Evolutionary conservation across 495 filamentous ascomycete species (phyloP).

Genomic region (Cetradonia linearis): DNA sequence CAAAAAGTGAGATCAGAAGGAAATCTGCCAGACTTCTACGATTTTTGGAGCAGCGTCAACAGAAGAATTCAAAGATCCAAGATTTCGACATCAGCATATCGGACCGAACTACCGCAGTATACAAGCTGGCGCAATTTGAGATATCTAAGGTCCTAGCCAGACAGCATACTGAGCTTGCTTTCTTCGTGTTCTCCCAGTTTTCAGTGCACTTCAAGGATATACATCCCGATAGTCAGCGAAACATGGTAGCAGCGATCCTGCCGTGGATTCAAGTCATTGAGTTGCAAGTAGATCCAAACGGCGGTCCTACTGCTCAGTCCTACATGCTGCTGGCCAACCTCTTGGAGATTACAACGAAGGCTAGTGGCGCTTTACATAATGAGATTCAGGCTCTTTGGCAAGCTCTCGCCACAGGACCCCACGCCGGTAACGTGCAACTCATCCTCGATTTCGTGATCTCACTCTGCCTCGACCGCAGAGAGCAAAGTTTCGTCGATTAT

Average conservation of each 20-base stretch:
- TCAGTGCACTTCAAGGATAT: slow-evolving; percentile 81
- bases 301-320: slow-evolving; percentile 76
- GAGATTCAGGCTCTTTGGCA: slow-evolving; percentile 98
- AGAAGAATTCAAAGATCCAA: slow-evolving; percentile 79
- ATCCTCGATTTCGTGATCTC: slow-evolving; percentile 93
- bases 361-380: slow-evolving; percentile 77
- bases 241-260: slow-evolving; percentile 86
- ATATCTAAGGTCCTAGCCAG: slow-evolving; percentile 84
- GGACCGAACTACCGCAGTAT: slow-evolving; percentile 95
- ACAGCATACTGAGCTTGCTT: slow-evolving; percentile 78
- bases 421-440: slow-evolving; percentile 89
- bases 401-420: slow-evolving; percentile 84
- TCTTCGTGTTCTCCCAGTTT: slow-evolving; percentile 91
- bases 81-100: slow-evolving; percentile 98
- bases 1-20: slow-evolving; percentile 75
- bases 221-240: slow-evolving; percentile 69
- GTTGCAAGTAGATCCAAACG: slow-evolving; percentile 86
- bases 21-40: slow-evolving; percentile 80
- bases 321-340: slow-evolving; percentile 95
- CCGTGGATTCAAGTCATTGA: slow-evolving; percentile 96
- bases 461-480: slow-evolving; percentile 80
- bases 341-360: slow-evolving; percentile 91
- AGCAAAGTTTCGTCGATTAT: slow-evolving; percentile 95
- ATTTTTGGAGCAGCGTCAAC: slow-evolving; percentile 72
- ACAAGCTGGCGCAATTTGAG: slow-evolving; percentile 94